Conservation (phyloP, 2,329 filamentous ascomycete genomes). For the Leptographium flavum region DNA sequence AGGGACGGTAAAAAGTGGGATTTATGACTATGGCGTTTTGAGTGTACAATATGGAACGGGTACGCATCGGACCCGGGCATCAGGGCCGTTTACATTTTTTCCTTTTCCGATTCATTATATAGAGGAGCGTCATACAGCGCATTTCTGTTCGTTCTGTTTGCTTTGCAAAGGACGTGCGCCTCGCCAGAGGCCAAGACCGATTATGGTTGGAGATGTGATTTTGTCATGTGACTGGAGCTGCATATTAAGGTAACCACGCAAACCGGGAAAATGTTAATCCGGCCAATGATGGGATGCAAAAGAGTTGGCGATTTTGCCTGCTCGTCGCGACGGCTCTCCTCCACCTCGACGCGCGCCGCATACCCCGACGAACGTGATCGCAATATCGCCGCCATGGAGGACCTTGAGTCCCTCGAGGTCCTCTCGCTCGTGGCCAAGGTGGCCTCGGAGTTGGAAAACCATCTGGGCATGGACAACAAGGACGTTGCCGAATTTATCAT, state of each 20-base stretch:
- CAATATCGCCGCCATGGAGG: constrained; percentile 51
- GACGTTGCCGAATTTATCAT: constrained; percentile 95
- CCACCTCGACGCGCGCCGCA: neutral
- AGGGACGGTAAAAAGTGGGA: neutral
- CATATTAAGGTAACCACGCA: neutral
- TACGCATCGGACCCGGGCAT: neutral
- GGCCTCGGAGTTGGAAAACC: constrained; percentile 85
- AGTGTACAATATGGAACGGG: neutral
- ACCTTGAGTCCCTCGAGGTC: constrained; percentile 80
- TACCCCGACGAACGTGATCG: neutral
- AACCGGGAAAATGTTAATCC: neutral
- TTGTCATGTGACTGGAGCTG: neutral
- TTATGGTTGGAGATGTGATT: neutral
- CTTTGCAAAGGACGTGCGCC: no score
- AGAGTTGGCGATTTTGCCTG: neutral
- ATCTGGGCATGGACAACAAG: constrained; percentile 83
- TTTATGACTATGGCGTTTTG: neutral
- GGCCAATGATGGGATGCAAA: neutral
- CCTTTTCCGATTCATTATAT: neutral
- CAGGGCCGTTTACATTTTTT: neutral
- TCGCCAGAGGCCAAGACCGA: no score
- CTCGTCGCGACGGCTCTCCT: neutral
- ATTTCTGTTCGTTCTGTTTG: no score
- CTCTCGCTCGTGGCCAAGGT: constrained; percentile 91
- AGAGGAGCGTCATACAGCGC: no score